phyloP scores from a whole-genome alignment of 805 yeast genomes.

The Saturnispora mendoncae region DNA sequence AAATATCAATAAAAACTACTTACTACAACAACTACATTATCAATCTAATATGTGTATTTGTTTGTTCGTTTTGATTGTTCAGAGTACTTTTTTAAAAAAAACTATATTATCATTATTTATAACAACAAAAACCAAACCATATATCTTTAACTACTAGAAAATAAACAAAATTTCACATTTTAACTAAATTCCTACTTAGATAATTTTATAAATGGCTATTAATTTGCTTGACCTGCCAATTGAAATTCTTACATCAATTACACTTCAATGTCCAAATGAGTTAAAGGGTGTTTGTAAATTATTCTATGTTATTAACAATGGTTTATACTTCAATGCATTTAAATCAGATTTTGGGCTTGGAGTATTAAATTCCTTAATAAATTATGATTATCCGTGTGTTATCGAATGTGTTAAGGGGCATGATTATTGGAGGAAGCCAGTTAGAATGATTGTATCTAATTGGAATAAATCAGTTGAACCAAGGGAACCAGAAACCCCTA shows the following conservation, averaged over 20 bases:
- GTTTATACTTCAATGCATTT: constrained; percentile 33
- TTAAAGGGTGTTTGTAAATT: constrained; percentile 24
- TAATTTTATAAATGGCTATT: neutral
- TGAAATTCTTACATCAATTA: constrained; percentile 23
- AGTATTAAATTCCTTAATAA: constrained; percentile 18
- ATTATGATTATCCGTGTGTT: constrained; percentile 20
- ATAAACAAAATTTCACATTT: no score
- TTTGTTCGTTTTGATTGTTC: no score
- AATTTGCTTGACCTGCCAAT: constrained; percentile 23
- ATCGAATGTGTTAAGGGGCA: constrained; percentile 27
- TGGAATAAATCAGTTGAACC: constrained; percentile 15
- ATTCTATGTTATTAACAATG: constrained; percentile 44
- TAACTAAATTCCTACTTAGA: no score
- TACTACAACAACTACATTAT: no score
- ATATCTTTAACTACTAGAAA: neutral
- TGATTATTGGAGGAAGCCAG: constrained; percentile 28
- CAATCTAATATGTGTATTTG: no score
- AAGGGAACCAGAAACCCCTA: constrained; percentile 10
- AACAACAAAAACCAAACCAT: neutral
- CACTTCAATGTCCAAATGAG: constrained; percentile 24
- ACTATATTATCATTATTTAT: neutral
- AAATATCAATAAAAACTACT: no score
- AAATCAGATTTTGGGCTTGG: constrained; percentile 25
- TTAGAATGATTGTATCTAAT: constrained; percentile 21
- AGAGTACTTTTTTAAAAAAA: no score